phyloP scores from a whole-genome alignment of 202 grass and related monocot genomes.

The Brachypodium distachyon region DNA sequence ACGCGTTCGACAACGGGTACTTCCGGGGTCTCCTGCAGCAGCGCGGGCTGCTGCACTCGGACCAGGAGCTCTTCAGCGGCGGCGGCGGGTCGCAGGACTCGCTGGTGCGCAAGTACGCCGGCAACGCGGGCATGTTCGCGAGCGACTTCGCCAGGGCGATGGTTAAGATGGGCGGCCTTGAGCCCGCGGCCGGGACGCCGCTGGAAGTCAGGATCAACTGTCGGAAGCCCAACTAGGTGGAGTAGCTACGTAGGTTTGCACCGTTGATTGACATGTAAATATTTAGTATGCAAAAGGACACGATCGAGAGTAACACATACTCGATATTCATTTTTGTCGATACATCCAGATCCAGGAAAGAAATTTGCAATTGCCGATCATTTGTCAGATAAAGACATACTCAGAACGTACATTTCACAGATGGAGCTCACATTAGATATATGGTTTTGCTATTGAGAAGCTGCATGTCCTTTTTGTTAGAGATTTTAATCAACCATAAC shows the following conservation, averaged over 20 bases:
- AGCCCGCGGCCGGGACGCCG: constrained; percentile 34
- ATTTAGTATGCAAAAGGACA: not conserved
- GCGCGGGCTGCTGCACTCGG: constrained; percentile 65
- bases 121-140: constrained; percentile 3
- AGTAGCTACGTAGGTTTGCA: not conserved
- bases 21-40: constrained; percentile 35
- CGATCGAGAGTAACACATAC: not conserved
- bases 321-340: not conserved
- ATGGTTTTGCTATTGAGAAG: no score
- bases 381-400: no score
- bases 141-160: constrained; percentile 49
- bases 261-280: not conserved
- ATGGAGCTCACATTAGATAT: no score
- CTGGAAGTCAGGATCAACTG: constrained; percentile 53
- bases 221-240: constrained; percentile 39
- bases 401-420: no score
- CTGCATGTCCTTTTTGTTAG: no score
- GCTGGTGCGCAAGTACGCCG: constrained; percentile 36
- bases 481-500: no score
- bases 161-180: constrained; percentile 45
- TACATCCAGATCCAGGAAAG: not conserved
- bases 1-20: constrained; percentile 49
- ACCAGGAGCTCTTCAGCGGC: constrained; percentile 74
- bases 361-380: no score
- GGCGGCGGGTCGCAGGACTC: constrained; percentile 36